Conservation (phyloP, 257 asterid species). For the Gynochthodes officinalis region DNA sequence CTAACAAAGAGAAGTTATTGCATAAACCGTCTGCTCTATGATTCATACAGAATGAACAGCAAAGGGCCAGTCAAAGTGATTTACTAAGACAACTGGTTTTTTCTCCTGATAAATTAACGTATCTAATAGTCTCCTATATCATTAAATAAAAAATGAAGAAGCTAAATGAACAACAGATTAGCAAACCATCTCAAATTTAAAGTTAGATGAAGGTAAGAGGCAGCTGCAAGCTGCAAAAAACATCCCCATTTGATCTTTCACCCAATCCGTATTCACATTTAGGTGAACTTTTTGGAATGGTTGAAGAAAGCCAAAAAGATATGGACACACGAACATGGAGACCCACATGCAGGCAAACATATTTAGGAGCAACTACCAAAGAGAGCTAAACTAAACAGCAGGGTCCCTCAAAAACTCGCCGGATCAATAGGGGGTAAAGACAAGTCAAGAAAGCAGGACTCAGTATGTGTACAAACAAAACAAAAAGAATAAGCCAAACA, state of each 20-base stretch:
- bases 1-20: too few relatives aligned
- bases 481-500: not conserved
- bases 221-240: not conserved
- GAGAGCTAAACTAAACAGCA: constrained; percentile 14
- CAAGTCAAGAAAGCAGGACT: too few relatives aligned
- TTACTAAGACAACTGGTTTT: not conserved
- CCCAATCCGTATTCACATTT: not conserved
- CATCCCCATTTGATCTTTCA: not conserved
- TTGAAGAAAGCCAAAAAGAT: not conserved
- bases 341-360: constrained; percentile 3
- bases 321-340: constrained; percentile 1
- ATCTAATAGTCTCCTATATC: not conserved
- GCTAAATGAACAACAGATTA: not conserved
- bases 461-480: constrained; percentile 3
- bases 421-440: constrained; percentile 41
- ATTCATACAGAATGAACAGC: not conserved
- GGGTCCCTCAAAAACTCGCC: constrained; percentile 27
- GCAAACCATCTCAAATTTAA: not conserved
- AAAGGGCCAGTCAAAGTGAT: not conserved
- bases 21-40: constrained; percentile 27
- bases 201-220: not conserved
- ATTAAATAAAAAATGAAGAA: not conserved
- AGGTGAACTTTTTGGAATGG: not conserved
- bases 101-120: not conserved
- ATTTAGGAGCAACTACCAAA: not conserved